Evolutionary conservation across 768 basidiomycete genomes (phyloP), one percentile per base, ranked within the genome.

Genomic region (Omphalotus guepiniiformis): DNA sequence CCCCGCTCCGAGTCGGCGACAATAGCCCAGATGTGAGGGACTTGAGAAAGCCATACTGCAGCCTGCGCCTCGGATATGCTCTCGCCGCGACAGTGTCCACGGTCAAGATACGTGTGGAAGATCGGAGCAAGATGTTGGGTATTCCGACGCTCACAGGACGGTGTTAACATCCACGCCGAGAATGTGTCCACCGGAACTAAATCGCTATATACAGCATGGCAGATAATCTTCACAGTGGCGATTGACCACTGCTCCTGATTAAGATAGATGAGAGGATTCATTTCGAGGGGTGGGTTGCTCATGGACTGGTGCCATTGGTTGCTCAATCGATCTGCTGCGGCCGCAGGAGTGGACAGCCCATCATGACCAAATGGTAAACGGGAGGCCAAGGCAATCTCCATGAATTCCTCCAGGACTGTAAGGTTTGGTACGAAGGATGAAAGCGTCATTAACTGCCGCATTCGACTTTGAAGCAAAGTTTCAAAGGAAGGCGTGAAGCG

Each of bases 81-180:
- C 6, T 38, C 42, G 11, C 26, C 52, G 2, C 52, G 55, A 19
- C 56, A 39, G n/a, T 51, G 55, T 8, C 50, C 52, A 25, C 63
- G 56, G 21, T 82, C 79, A n/a, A 82, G 58, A 44, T 76, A 72
- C 5, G 76, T 73, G 39, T 69, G 63, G 5, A 82, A 38, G 7
- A 76, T 66, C 0, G 62, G 55, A 18, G 73, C 58, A 13, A 78
- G 57, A 23, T 65, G 57, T 9, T 64, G 55, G 2, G 59, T 28
- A 23, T 53, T 26, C 40, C 6, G 19, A 15, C 4, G 18, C 5
- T 9, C 19, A 18, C 12, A 6, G 22, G 12, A 22, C 34, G 13
- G 2, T 12, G 21, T 26, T 7, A 27, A 18, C 4, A 80, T 50
- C 80, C 82, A 82, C 0, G 63, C 53, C 2, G 52, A 39, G 37